phyloP scores from a whole-genome alignment of 164 flowering plant species.

The Pachysandra terminalis region DNA sequence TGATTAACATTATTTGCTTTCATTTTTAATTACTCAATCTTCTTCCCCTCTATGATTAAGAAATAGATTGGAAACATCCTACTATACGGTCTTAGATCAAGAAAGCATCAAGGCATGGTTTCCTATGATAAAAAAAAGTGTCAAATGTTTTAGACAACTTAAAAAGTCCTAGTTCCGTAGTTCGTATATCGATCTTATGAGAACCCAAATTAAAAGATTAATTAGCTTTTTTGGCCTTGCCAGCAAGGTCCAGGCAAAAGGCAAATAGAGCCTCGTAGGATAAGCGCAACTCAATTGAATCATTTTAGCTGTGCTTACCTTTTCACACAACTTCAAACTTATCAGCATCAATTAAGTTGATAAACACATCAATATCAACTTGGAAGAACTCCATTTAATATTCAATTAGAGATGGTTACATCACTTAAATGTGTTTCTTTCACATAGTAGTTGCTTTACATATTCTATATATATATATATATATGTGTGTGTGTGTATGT shows the following conservation, averaged over 20 bases:
- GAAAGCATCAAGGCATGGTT: too few relatives aligned
- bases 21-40: too few relatives aligned
- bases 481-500: too few relatives aligned
- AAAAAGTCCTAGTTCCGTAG: too few relatives aligned
- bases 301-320: not conserved
- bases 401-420: constrained; percentile 5
- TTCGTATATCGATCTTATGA: too few relatives aligned
- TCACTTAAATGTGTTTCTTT: constrained; percentile 6
- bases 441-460: not conserved
- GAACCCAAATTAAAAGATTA: too few relatives aligned
- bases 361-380: constrained; percentile 21
- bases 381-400: constrained; percentile 20
- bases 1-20: not conserved
- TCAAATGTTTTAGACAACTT: too few relatives aligned
- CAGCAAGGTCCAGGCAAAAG: constrained; percentile 6
- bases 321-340: constrained; percentile 8
- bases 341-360: constrained; percentile 19
- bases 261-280: constrained; percentile 4
- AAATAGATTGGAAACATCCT: too few relatives aligned
- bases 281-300: not conserved
- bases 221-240: too few relatives aligned
- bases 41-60: too few relatives aligned
- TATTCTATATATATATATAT: constrained; percentile 4
- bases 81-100: too few relatives aligned
- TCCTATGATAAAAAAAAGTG: too few relatives aligned